Percentiles rank a stretch among this genome's conserved stretches.
Evolutionary conservation across 2,329 filamentous ascomycete species (phyloP).

Genomic region (Nigrograna mackinnonii): DNA sequence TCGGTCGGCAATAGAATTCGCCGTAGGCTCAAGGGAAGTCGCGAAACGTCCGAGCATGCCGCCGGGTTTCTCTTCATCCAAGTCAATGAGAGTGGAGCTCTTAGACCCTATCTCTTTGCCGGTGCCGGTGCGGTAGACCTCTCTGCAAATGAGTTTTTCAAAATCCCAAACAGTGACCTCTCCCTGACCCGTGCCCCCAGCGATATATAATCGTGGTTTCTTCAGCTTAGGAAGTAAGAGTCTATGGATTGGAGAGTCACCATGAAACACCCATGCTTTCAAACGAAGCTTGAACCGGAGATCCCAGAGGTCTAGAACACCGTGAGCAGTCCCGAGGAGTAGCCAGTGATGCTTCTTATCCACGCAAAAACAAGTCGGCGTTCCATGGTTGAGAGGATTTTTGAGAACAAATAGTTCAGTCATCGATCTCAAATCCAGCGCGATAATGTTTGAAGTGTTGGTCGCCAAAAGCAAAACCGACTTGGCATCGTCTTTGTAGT

Average conservation of each 20-base stretch:
- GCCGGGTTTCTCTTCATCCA: slow-evolving; percentile 85
- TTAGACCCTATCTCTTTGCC: slow-evolving; percentile 41
- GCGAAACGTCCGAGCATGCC: slow-evolving; percentile 86
- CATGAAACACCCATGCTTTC: slow-evolving; percentile 85
- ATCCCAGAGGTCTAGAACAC: slow-evolving; percentile 93
- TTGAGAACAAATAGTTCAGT: slow-evolving; percentile 75
- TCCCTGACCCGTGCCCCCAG: slow-evolving; percentile 82
- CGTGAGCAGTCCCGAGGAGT: slow-evolving; percentile 87
- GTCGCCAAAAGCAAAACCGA: slow-evolving; percentile 89
- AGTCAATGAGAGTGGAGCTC: slow-evolving; percentile 75
- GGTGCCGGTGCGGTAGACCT: slow-evolving; percentile 74
- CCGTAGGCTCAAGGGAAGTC: slow-evolving; percentile 61
- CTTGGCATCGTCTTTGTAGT: slow-evolving; percentile 79
- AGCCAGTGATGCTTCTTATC: slow-evolving; percentile 89
- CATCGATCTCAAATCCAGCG: slow-evolving; percentile 88
- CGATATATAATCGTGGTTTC: slow-evolving; percentile 84
- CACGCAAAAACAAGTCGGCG: slow-evolving; percentile 87
- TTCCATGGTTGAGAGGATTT: slow-evolving; percentile 90
- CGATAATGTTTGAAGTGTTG: slow-evolving; percentile 79
- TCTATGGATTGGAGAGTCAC: slow-evolving; percentile 77
- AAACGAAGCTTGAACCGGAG: slow-evolving; percentile 89
- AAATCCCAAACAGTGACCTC: slow-evolving; percentile 96
- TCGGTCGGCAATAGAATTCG: slow-evolving; percentile 58
- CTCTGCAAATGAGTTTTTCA: slow-evolving; percentile 84
- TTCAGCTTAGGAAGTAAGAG: slow-evolving; percentile 71